phyloP scores from a whole-genome alignment of 2,329 filamentous ascomycete species.

The Teratosphaeria viscida region DNA sequence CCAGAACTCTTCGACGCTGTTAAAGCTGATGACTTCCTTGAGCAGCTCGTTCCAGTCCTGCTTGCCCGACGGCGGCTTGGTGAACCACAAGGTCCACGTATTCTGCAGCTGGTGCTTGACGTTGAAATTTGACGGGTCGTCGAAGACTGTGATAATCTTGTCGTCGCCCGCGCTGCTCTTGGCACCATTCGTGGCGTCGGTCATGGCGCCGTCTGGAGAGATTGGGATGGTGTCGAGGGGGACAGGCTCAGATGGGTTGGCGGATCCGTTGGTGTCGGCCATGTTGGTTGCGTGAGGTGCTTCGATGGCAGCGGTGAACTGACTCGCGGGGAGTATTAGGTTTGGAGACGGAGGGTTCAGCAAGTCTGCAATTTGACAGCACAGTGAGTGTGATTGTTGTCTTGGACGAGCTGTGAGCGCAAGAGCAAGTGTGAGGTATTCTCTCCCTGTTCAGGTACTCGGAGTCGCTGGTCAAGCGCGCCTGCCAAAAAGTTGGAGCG shows the following conservation, averaged over 20 bases:
- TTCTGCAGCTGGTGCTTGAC: conserved; percentile 98
- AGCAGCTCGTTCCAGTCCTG: conserved; percentile 97
- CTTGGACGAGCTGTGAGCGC: neutral
- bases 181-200: conserved; percentile 38
- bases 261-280: conserved; percentile 19
- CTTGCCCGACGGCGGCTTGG: conserved; percentile 91
- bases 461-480: neutral
- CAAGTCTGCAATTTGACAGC: neutral
- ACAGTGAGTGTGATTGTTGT: neutral
- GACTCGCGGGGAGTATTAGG: neutral
- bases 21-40: conserved; percentile 97
- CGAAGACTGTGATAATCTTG: conserved; percentile 85
- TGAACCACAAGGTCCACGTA: conserved; percentile 99
- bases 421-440: neutral
- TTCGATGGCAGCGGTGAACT: neutral
- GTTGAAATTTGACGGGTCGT: conserved; percentile 98
- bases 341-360: neutral
- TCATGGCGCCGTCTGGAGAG: conserved; percentile 38
- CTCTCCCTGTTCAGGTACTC: neutral
- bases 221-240: conserved; percentile 47
- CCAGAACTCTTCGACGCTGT: conserved; percentile 99
- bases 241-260: conserved; percentile 30
- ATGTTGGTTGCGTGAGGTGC: conserved; percentile 10
- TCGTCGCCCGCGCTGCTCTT: conserved; percentile 33
- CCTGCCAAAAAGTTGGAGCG: neutral